Conservation (phyloP, 225 moss, liverwort and hornwort genomes). For the Bryum argenteum region DNA sequence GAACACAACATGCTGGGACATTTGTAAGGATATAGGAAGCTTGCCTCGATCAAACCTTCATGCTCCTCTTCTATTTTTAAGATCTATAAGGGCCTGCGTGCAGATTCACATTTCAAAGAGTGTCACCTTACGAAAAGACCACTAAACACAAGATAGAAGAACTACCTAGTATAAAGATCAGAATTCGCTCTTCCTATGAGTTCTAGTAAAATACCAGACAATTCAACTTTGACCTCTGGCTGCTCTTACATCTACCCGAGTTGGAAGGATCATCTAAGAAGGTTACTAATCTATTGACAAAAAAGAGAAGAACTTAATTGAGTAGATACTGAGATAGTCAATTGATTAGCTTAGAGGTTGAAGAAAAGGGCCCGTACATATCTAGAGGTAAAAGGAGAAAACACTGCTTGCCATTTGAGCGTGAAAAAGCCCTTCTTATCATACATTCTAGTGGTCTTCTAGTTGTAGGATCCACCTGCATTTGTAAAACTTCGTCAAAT, state of each 20-base stretch:
- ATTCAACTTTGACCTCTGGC: too few relatives aligned
- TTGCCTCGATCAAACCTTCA: slow-evolving; percentile 92
- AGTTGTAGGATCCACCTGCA: too few relatives aligned
- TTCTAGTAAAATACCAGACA: too few relatives aligned
- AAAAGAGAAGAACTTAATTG: background rate
- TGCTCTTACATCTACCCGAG: too few relatives aligned
- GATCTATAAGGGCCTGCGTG: slow-evolving; percentile 86
- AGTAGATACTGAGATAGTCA: too few relatives aligned
- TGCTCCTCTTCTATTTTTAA: slow-evolving; percentile 92
- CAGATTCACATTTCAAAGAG: slow-evolving; percentile 10
- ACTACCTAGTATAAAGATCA: background rate
- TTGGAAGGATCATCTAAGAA: background rate
- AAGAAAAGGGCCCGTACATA: slow-evolving; percentile 61
- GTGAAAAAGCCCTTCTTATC: slow-evolving; percentile 82
- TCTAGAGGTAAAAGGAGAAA: slow-evolving; percentile 88
- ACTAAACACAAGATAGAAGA: background rate
- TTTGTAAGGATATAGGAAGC: slow-evolving; percentile 14
- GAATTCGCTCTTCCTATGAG: background rate
- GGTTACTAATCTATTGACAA: background rate
- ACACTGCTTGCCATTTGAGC: slow-evolving; percentile 75
- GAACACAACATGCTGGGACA: background rate
- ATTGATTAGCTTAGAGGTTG: background rate
- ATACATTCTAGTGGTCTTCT: too few relatives aligned
- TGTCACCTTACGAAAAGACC: slow-evolving; percentile 8
- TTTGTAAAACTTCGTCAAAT: too few relatives aligned